Conservation (phyloP, 208 protist species). For the Lotmaria passim region DNA sequence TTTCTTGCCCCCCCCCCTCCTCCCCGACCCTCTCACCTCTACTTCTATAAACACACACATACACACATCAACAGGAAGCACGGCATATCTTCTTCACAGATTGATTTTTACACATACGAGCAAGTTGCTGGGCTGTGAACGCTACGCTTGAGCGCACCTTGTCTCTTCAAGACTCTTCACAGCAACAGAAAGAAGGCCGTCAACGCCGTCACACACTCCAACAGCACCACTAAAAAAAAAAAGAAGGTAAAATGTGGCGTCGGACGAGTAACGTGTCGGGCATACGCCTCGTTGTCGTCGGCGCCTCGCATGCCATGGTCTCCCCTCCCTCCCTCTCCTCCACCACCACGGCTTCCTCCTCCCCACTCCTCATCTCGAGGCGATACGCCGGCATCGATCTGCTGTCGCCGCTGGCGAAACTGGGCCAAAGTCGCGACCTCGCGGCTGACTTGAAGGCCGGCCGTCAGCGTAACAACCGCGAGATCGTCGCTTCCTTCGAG, state of each 20-base stretch:
- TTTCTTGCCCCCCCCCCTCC: too few species aligned
- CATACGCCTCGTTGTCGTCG: not conserved
- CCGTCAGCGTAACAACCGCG: conserved; percentile 78
- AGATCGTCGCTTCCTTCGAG: conserved; percentile 81
- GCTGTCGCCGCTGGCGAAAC: conserved; percentile 78
- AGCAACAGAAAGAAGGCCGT: too few species aligned
- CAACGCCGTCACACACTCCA: too few species aligned
- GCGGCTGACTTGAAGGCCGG: conserved; percentile 75
- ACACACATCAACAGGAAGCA: not conserved
- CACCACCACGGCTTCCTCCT: conserved; percentile 14
- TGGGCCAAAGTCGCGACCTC: conserved; percentile 82
- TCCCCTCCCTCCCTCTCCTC: too few species aligned
- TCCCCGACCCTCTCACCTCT: too few species aligned
- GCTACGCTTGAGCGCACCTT: too few species aligned
- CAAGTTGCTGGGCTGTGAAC: too few species aligned
- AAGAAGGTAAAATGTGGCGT: conserved; percentile 23
- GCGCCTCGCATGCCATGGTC: not conserved
- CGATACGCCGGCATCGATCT: conserved; percentile 68
- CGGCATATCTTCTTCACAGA: conserved; percentile 3
- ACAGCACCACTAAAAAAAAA: too few species aligned
- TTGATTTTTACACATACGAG: too few species aligned
- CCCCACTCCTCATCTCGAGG: conserved; percentile 31
- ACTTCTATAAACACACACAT: not conserved
- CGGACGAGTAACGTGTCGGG: conserved; percentile 16
- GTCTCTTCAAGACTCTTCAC: too few species aligned